Conservation (phyloP, 345 rosid genomes). For the Corchorus capsularis region DNA sequence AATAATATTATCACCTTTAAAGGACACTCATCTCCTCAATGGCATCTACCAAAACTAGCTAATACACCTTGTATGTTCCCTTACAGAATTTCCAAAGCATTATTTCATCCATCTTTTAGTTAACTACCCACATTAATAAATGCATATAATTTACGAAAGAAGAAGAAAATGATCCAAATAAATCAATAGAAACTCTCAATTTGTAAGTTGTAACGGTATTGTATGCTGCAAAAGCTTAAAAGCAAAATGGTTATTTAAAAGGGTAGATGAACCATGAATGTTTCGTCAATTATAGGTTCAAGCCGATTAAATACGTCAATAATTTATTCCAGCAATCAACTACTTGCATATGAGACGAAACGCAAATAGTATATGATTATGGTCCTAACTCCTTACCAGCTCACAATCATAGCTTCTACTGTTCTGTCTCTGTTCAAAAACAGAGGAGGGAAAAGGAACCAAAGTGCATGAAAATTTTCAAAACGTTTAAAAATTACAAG, state of each 20-base stretch:
- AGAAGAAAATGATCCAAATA: neutral
- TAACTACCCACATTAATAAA: neutral
- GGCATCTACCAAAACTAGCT: neutral
- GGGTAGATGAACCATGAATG: neutral
- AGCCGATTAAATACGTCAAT: neutral
- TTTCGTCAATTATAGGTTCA: neutral
- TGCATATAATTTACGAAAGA: neutral
- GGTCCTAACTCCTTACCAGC: neutral
- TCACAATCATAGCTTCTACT: neutral
- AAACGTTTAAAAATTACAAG: no score
- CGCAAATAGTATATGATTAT: neutral
- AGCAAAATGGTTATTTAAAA: neutral
- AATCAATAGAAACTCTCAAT: neutral
- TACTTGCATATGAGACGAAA: neutral
- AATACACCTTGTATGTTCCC: no score
- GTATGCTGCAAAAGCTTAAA: neutral
- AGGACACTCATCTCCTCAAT: neutral
- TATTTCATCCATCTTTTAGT: neutral
- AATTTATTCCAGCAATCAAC: neutral
- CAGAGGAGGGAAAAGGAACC: neutral
- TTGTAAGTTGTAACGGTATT: neutral
- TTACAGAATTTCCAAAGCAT: no score
- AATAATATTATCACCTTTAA: neutral
- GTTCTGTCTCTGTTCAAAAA: neutral
- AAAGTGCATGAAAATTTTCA: no score